phyloP scores from a whole-genome alignment of 1,139 yeast species.

The Hemisphaericaspora xylofermentans region DNA sequence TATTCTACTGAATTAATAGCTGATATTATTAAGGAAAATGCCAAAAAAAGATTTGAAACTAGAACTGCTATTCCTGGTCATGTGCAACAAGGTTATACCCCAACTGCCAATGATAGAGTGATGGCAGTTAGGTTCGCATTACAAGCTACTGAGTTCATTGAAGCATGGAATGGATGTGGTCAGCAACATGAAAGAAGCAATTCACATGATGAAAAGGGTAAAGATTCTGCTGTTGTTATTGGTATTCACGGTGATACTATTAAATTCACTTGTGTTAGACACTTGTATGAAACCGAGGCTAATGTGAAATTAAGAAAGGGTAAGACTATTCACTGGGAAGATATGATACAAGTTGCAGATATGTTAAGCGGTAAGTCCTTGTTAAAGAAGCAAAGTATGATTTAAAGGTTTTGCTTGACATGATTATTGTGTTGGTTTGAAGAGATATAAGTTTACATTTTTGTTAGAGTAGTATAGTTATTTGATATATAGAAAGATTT shows the following conservation, averaged over 20 bases:
- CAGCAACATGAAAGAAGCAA: conserved; percentile 11
- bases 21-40: conserved; percentile 64
- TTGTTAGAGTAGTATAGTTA: neutral
- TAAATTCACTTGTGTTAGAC: conserved; percentile 52
- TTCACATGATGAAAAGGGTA: conserved; percentile 3
- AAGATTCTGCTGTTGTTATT: conserved; percentile 54
- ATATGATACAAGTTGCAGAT: conserved; percentile 57
- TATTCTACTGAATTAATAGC: conserved; percentile 67
- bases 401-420: neutral
- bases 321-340: conserved; percentile 64
- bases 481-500: too few species aligned
- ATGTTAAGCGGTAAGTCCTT: conserved; percentile 66
- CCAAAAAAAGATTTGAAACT: conserved; percentile 67
- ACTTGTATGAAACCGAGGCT: conserved; percentile 60
- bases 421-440: neutral
- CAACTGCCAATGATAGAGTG: conserved; percentile 75
- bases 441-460: neutral
- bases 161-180: conserved; percentile 31
- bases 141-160: conserved; percentile 69
- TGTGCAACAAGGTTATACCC: conserved; percentile 81
- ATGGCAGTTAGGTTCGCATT: conserved; percentile 69
- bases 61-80: conserved; percentile 82
- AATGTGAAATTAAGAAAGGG: conserved; percentile 65
- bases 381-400: conserved; percentile 33
- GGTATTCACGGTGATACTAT: conserved; percentile 69